phyloP scores from a whole-genome alignment of 305 asterid species.

The Solanum hybrid region DNA sequence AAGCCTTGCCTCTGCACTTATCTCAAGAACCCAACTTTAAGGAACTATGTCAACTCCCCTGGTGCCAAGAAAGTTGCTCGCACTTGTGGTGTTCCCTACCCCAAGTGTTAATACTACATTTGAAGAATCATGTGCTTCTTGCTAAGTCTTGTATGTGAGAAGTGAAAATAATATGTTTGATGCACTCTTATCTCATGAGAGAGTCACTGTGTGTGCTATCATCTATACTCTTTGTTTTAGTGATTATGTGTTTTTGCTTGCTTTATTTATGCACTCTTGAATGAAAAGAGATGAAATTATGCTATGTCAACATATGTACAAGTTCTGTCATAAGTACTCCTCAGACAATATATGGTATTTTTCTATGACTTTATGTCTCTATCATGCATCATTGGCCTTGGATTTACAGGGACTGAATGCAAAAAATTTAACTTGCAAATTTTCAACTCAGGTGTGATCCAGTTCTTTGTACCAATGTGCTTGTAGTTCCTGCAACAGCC shows the following conservation, averaged over 20 bases:
- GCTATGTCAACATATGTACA: not conserved
- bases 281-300: not conserved
- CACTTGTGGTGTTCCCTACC: constrained; percentile 18
- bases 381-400: not conserved
- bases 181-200: not conserved
- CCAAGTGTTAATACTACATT: constrained; percentile 14
- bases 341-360: not conserved
- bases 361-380: not conserved
- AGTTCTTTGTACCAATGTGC: not conserved
- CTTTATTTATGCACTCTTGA: not conserved
- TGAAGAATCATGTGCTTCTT: not conserved
- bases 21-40: constrained; percentile 11
- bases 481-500: not conserved
- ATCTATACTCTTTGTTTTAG: not conserved
- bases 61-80: constrained; percentile 12
- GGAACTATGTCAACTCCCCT: constrained; percentile 3
- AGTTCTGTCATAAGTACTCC: not conserved
- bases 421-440: not conserved
- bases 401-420: not conserved
- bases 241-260: not conserved
- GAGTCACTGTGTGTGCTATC: not conserved
- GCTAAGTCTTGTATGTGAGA: not conserved
- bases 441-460: not conserved
- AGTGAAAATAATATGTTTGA: not conserved
- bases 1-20: constrained; percentile 25